These are phyloP conservation scores for Sechiopsis laciniata DNA, from an alignment of 306 rosid genomes.

Conservation along the genomic window DNA sequence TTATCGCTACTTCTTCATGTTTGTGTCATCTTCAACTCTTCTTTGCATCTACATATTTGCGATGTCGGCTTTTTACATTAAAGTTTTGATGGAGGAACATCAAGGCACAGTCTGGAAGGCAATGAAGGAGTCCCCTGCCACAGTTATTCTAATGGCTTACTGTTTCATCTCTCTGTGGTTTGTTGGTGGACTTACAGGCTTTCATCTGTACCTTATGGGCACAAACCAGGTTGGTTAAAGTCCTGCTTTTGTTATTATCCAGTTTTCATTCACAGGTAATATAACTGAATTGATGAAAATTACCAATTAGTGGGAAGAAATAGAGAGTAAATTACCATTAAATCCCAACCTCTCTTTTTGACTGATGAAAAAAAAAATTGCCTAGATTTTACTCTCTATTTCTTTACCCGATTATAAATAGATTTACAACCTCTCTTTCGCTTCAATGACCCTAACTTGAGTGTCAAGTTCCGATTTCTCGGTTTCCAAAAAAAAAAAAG, in stretches of 20 bases:
- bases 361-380: background rate
- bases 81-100: slow-evolving; percentile 62
- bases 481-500: no score
- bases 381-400: background rate
- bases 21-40: slow-evolving; percentile 81
- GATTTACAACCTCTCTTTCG: no score
- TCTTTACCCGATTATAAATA: background rate
- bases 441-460: no score
- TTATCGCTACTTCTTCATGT: slow-evolving; percentile 39
- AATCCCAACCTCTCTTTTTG: background rate
- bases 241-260: slow-evolving; percentile 16
- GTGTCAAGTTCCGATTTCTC: no score
- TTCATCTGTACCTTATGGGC: slow-evolving; percentile 87
- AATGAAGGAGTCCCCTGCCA: slow-evolving; percentile 79
- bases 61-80: slow-evolving; percentile 76
- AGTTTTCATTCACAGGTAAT: background rate
- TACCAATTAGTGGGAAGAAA: background rate
- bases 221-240: slow-evolving; percentile 69
- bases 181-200: slow-evolving; percentile 92
- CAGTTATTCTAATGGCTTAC: slow-evolving; percentile 79
- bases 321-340: no score
- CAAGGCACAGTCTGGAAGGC: slow-evolving; percentile 78
- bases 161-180: slow-evolving; percentile 89
- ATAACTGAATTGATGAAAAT: background rate
- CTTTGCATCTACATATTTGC: slow-evolving; percentile 81